Base-by-base conservation (phyloP, 2,329 filamentous ascomycete genomes). In the Arthrinium phaeospermum region DNA sequence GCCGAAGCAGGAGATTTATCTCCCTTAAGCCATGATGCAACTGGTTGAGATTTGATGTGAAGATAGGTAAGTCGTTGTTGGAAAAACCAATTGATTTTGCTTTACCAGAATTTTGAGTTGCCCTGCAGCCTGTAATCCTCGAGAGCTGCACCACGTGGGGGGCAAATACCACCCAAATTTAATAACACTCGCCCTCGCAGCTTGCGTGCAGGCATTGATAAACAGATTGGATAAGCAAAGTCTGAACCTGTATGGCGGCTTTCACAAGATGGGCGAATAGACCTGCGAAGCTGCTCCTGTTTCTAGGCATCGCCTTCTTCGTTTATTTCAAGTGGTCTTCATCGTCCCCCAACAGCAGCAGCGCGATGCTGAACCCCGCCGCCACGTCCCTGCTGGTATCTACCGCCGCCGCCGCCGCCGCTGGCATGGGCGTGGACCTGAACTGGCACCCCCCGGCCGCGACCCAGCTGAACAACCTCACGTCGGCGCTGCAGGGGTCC, bases 381-480 rank as follows among this genome's bases (percentile, higher is more conserved):
- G n/a, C 47, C 27, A 41, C 68, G 34, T 12, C 68, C 19, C 16
- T 70, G 30, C n/a, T 51, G 19, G 22, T 70, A 14, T 37, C 37
- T 1, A 30, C 68, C 5, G 22, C 51, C 0, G n/a, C 69, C 34
- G 41, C 27, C 51, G 51, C 41, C 3, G 24, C 71, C 4, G 73
- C 72, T 3, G 71, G 30, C 30, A 53, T 22, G 5, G 75, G 70
- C 5, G 75, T 83, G 0, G 86, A 89, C 74, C 76, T 87, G 16
- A 78, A 78, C 68, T 93, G 91, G 91, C 82, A 91, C 79, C 79
- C 90, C 16, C 91, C 91, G 0, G 82, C 84, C 22, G 78, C 84
- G 27, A 87, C 85, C 5, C 79, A 82, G 67, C 85, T 94, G 76
- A 94, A 94, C 78, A 86, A 91, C 76, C 82, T 95, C 4, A 83